Conservation (phyloP, 768 basidiomycete genomes). For the Postia placenta region DNA sequence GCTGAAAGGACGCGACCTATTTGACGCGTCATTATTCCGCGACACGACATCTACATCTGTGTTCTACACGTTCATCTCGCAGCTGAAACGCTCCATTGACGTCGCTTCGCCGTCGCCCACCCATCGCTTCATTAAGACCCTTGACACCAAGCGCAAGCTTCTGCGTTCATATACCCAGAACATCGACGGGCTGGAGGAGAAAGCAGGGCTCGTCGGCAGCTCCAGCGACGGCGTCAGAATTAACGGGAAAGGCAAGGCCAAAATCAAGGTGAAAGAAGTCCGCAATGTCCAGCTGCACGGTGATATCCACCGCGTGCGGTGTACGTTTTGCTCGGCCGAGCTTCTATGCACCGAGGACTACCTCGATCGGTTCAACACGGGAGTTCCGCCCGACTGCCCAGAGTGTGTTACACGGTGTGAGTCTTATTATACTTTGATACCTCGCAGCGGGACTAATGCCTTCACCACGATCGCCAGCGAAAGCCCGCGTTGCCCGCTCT, state of each 20-base stretch:
- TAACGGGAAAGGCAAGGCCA: slow-evolving; percentile 63
- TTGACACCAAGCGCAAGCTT: slow-evolving; percentile 80
- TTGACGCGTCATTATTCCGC: slow-evolving; percentile 88
- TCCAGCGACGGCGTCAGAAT: slow-evolving; percentile 46
- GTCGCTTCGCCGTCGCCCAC: slow-evolving; percentile 77
- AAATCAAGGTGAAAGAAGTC: slow-evolving; percentile 62
- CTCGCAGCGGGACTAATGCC: background rate
- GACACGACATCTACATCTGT: slow-evolving; percentile 79
- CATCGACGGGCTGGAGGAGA: slow-evolving; percentile 90
- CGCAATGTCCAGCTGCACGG: slow-evolving; percentile 93
- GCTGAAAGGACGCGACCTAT: slow-evolving; percentile 90
- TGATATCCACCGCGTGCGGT: slow-evolving; percentile 87
- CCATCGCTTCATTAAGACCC: slow-evolving; percentile 80
- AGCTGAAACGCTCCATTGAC: slow-evolving; percentile 80
- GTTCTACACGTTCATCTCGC: slow-evolving; percentile 93
- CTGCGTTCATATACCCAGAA: slow-evolving; percentile 95
- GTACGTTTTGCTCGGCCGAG: slow-evolving; percentile 76
- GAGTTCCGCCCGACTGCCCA: slow-evolving; percentile 78
- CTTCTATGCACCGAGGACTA: slow-evolving; percentile 64
- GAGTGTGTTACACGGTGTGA: slow-evolving; percentile 78
- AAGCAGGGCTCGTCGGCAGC: slow-evolving; percentile 66
- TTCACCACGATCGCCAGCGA: slow-evolving; percentile 45
- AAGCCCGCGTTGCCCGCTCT: slow-evolving; percentile 74
- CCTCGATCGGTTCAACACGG: slow-evolving; percentile 57
- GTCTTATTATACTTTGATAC: slow-evolving; percentile 24